phyloP scores from a whole-genome alignment of 2,329 filamentous ascomycete species.

The Pseudofabraea citricarpa region DNA sequence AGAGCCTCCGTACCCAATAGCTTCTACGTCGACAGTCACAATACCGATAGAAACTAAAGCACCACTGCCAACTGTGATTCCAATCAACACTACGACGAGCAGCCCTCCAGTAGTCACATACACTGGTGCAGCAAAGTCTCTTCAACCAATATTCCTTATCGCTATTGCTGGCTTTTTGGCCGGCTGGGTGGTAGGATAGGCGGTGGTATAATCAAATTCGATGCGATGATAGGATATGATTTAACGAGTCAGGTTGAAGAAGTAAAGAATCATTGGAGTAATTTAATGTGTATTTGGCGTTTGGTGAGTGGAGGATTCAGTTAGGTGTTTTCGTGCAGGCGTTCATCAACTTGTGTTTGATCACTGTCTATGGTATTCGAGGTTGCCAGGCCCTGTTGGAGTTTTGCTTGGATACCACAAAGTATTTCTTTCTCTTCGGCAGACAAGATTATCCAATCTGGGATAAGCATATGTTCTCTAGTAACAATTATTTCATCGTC shows the following conservation, averaged over 20 bases:
- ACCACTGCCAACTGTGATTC: too few relatives aligned
- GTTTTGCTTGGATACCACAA: background rate
- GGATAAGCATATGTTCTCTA: conserved; percentile 4
- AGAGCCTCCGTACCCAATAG: too few relatives aligned
- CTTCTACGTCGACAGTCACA: too few relatives aligned
- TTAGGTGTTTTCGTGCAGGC: background rate
- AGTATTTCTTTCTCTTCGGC: background rate
- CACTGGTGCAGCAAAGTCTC: too few relatives aligned
- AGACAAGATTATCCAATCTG: background rate
- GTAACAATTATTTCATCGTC: conserved; percentile 5
- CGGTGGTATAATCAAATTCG: background rate
- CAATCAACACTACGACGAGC: too few relatives aligned
- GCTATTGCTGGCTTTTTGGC: background rate
- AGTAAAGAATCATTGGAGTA: too few relatives aligned
- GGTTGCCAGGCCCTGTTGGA: background rate
- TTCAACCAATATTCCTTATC: conserved; percentile 1
- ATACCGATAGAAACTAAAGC: too few relatives aligned
- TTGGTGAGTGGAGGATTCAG: background rate
- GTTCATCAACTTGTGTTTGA: background rate
- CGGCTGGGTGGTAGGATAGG: background rate
- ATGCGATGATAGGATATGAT: too few relatives aligned
- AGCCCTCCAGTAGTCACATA: too few relatives aligned
- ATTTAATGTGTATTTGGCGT: background rate
- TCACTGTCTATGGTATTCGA: background rate
- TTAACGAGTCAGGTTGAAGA: too few relatives aligned